A percentile compares a stretch with the other conserved stretches of the same genome.
These are phyloP conservation scores for Salvia hispanica DNA, from an alignment of 257 asterid species.

Conservation along the genomic window DNA sequence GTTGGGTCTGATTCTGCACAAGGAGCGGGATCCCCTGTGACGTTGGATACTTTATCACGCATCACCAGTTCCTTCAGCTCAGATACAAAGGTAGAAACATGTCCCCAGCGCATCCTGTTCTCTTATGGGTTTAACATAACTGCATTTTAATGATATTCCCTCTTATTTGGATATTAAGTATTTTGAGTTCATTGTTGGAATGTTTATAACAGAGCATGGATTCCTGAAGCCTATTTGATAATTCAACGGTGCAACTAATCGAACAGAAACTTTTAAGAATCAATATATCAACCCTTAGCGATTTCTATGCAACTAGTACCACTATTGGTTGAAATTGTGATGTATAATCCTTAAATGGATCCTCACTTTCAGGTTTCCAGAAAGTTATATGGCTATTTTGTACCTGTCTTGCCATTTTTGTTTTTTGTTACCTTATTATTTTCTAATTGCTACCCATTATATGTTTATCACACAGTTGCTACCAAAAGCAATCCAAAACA, in stretches of 20 bases:
- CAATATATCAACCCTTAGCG: background rate
- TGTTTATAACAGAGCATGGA: background rate
- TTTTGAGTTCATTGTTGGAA: background rate
- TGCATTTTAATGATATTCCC: background rate
- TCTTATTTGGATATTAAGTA: constrained; percentile 7
- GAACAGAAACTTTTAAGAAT: background rate
- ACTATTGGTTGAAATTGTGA: background rate
- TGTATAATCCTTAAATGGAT: background rate
- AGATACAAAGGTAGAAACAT: constrained; percentile 61
- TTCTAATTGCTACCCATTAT: constrained; percentile 1
- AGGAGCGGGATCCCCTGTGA: constrained; percentile 98
- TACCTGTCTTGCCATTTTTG: too few species aligned
- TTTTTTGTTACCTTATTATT: background rate
- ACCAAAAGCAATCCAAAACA: constrained; percentile 76
- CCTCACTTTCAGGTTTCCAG: background rate
- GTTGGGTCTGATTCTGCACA: constrained; percentile 95
- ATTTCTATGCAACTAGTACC: background rate
- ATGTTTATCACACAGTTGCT: constrained; percentile 52
- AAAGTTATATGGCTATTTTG: background rate
- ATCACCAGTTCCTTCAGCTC: constrained; percentile 74
- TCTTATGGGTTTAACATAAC: background rate
- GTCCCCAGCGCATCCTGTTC: background rate
- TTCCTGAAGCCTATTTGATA: background rate
- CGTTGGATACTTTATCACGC: constrained; percentile 84
- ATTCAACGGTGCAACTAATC: background rate